Base-by-base conservation (phyloP, 2,329 filamentous ascomycete species). In the Penicillium janthinellum region DNA sequence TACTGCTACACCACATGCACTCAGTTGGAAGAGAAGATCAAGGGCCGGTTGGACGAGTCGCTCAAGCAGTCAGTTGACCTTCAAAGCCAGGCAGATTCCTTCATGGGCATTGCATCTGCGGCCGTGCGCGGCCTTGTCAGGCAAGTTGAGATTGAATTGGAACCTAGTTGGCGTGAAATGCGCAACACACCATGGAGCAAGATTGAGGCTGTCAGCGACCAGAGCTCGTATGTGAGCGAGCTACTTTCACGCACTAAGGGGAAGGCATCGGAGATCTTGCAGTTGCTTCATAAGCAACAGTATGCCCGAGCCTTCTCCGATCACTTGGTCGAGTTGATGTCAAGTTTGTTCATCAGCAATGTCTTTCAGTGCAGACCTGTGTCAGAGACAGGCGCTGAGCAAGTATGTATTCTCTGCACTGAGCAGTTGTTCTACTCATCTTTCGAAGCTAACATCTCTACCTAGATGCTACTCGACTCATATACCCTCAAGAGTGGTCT, bases 301-400 rank as follows among this genome's bases (percentile, higher is more conserved):
- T 99, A 98, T 75, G 91, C 93, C 10, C 85, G 95, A 60, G 93
- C 95, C 0, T 97, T 98, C 73, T 96, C 91, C 68, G 95, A 99
- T 75, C 94, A 98, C 65, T 80, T 98, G n/a, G 91, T 98, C 41
- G 95, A 99, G 74, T 84, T 91, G 63, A 80, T 98, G 64, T 90
- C 90, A 15, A 90, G 84, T 58, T 84, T 87, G 1, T 98, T 95
- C 73, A 86, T 97, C 65, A 81, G 83, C 63, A 96, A 90, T 71
- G 89, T 98, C 59, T 91, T 96, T 44, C 90, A 91, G 71, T 96
- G 92, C 77, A 88, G 88, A 66, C 95, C 95, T 0, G 90, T 99
- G 51, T 94, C 92, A 5, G 95, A 98, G 77, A 91, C 92, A 56
- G 95, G 93, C 12, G 95, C 95, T 11, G 94, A 99, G 76, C 95